Evolutionary conservation across 2,329 filamentous ascomycete genomes (phyloP), one percentile per base, ranked within the genome.

Genomic region (Corynespora cassiicola): DNA sequence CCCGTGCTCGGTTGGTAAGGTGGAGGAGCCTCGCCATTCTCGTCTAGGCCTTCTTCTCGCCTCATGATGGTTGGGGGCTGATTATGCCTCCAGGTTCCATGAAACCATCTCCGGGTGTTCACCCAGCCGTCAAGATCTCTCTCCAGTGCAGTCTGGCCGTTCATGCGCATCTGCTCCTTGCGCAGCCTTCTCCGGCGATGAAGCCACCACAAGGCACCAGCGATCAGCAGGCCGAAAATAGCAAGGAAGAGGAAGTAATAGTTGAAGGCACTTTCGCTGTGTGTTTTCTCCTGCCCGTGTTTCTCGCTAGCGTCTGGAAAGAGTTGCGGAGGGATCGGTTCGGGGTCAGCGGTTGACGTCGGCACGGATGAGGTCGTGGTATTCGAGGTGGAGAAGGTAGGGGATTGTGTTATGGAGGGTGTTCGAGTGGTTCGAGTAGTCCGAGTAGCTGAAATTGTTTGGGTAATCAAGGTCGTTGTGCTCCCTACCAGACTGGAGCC

Each of bases 11-110:
- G 69, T 52, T 54, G 71, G 58, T 87, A 87, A 0, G 83, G 81
- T 31, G 84, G 84, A 32, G 84, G 84, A 7, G 82, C 80, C 60
- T 86, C 81, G 18, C 83, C 84, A 27, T 76, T 64, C 66, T 85
- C 82, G 56, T 86, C 77, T 39, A 86, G 63, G 0, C 84, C 84
- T 47, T 86, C 83, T 29, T 76, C 71, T 9, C 52, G 53, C 19
- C 58, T 52, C 7, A 52, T 19, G 14, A 55, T 32, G 10, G 45
- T 33, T 11, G 48, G 36, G 19, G 39, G 34, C 17, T 56, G 52
- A 22, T 55, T 45, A 17, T 42, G 39, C 23, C 57, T 50, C 32
- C 56, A 53, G 18, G 45, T 31, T 4, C 56, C 58, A 36, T 63
- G 51, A 33, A 66, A 40, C 47, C 61, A 56, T n/a, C 65, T 56